A percentile compares a stretch with the other conserved stretches of the same genome.
Conservation (phyloP, 495 filamentous ascomycete species). For the Hyaloscypha hepaticicola region DNA sequence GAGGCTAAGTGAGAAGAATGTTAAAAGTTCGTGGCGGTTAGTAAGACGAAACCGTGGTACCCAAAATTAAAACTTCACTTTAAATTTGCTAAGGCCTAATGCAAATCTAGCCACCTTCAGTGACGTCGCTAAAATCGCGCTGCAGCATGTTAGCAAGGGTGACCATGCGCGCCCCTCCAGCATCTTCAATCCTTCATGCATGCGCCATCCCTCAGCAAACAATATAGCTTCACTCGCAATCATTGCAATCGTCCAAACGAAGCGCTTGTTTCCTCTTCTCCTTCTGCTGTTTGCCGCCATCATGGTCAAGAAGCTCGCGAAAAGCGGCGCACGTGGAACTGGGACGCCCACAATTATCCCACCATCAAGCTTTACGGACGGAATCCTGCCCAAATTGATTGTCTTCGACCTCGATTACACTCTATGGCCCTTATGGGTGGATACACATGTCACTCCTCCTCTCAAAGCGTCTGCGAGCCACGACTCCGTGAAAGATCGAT, state of each 20-base stretch:
- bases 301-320: conserved; percentile 29
- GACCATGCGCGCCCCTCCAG: background rate
- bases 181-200: too few relatives aligned
- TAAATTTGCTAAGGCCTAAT: background rate
- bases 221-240: background rate
- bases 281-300: background rate
- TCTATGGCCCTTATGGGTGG: conserved; percentile 96
- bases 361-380: conserved; percentile 70
- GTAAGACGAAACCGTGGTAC: background rate
- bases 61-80: background rate
- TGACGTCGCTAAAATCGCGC: background rate
- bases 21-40: background rate
- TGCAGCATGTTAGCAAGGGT: background rate
- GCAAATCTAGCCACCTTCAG: background rate
- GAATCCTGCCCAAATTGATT: conserved; percentile 80
- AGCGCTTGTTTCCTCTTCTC: background rate
- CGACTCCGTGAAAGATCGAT: conserved; percentile 53
- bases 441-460: conserved; percentile 84
- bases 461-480: conserved; percentile 63
- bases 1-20: background rate
- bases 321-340: conserved; percentile 5
- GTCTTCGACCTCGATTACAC: conserved; percentile 98
- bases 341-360: conserved; percentile 17
- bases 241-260: background rate
- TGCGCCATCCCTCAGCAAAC: background rate